phyloP scores from a whole-genome alignment of 2,329 filamentous ascomycete species.

The Leptographium galeiforme region DNA sequence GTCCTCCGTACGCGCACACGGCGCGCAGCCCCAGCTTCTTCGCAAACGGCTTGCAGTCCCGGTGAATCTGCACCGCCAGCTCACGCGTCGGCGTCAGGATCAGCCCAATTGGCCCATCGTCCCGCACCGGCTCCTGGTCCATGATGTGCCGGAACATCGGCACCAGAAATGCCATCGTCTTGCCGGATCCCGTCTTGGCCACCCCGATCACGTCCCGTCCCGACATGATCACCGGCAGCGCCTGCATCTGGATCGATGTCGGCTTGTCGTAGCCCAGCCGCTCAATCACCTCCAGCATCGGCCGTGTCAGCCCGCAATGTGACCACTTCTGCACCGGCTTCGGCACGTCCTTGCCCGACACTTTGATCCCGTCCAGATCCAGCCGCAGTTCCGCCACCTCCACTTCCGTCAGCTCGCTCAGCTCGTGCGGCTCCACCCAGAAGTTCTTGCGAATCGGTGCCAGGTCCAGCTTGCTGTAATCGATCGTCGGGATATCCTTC shows the following conservation, averaged over 20 bases:
- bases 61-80: slow-evolving; percentile 83
- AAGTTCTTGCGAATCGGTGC: slow-evolving; percentile 86
- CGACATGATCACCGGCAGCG: slow-evolving; percentile 89
- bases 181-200: slow-evolving; percentile 94
- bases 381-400: slow-evolving; percentile 70
- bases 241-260: slow-evolving; percentile 90
- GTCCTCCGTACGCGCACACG: slow-evolving; percentile 88
- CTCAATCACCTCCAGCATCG: slow-evolving; percentile 75
- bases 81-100: slow-evolving; percentile 94
- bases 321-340: slow-evolving; percentile 96
- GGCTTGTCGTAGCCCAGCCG: slow-evolving; percentile 74
- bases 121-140: slow-evolving; percentile 70
- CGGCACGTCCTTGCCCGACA: slow-evolving; percentile 74
- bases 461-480: slow-evolving; percentile 79
- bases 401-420: slow-evolving; percentile 70
- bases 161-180: slow-evolving; percentile 87
- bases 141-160: slow-evolving; percentile 98
- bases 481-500: slow-evolving; percentile 80
- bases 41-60: slow-evolving; percentile 87
- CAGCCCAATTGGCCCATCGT: slow-evolving; percentile 76
- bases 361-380: slow-evolving; percentile 91
- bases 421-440: slow-evolving; percentile 79
- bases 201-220: slow-evolving; percentile 92
- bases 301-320: slow-evolving; percentile 79
- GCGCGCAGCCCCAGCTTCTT: slow-evolving; percentile 74